Conservation (phyloP, 352 stramenopile genomes). For the Pythium rishiriense region DNA sequence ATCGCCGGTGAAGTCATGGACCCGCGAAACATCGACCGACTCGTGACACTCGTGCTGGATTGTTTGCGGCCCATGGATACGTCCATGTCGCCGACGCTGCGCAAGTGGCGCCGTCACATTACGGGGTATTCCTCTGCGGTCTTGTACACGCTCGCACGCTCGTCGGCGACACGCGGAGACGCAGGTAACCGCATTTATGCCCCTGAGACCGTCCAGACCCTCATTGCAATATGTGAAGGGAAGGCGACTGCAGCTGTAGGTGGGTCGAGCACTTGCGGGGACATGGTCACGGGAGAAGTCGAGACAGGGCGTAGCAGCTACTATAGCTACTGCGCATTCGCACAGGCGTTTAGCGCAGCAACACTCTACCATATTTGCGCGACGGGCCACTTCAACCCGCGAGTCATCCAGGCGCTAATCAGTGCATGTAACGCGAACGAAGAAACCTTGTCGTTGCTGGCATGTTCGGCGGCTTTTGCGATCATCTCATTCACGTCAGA, state of each 20-base stretch:
- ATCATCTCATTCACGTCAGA: constrained; percentile 76
- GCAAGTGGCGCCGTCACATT: constrained; percentile 43
- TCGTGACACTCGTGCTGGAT: constrained; percentile 51
- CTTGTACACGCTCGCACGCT: constrained; percentile 55
- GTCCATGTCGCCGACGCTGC: constrained; percentile 23
- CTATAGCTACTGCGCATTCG: constrained; percentile 30
- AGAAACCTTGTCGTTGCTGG: constrained; percentile 63
- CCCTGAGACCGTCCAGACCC: constrained; percentile 36
- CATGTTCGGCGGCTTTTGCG: constrained; percentile 73
- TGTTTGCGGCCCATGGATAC: constrained; percentile 35
- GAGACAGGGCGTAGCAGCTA: neutral
- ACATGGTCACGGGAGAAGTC: neutral
- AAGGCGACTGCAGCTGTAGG: constrained; percentile 3
- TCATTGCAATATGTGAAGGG: constrained; percentile 55
- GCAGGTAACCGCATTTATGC: constrained; percentile 48
- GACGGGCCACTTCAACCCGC: constrained; percentile 42
- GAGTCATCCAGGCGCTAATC: constrained; percentile 65
- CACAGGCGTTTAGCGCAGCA: constrained; percentile 70
- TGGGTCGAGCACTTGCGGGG: neutral
- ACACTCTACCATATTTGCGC: constrained; percentile 79
- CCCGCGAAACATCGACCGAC: constrained; percentile 51
- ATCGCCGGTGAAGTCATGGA: constrained; percentile 70
- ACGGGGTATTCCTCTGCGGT: constrained; percentile 48
- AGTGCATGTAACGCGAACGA: constrained; percentile 72
- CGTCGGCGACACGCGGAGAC: constrained; percentile 55